Evolutionary conservation across 2,329 filamentous ascomycete genomes (phyloP), one percentile per base, ranked within the genome.

Genomic region (Pseudogymnoascus sp.): DNA sequence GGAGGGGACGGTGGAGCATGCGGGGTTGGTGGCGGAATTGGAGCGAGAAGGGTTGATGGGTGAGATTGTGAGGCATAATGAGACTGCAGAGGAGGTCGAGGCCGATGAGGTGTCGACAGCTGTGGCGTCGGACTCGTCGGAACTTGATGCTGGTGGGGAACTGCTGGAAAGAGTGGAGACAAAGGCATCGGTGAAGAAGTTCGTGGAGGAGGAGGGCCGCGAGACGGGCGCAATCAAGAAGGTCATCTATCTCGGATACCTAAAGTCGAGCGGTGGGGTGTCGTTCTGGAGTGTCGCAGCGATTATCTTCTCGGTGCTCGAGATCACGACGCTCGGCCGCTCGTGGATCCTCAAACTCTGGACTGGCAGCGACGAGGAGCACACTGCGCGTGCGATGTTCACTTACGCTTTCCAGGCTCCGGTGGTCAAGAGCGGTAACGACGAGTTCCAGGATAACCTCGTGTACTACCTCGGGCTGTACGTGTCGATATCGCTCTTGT

Each of bases 121-220:
- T 2, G 79, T 82, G 18, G 82, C 82, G 65, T 83, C 80, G 0
- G 79, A 80, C 57, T 74, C 78, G 21, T 74, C 73, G 0, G 79
- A 77, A 1, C 71, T 71, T 6, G 73, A 74, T 5, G 73, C 74
- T 2, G 70, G 72, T n/a, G 74, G 72, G n/a, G 74, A 74, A 48
- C 70, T 74, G 1, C 70, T 82, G 37, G 76, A 76, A 56, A 82
- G 82, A 66, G 70, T 79, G 0, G 67, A 75, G 1, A 79, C 79
- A 3, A 81, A 81, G 68, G 71, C 73, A 4, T 61, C 65, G 3
- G 79, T 83, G 0, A 84, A 83, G 64, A 87, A 90, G 70, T 92
- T 92, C 64, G 82, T 89, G 23, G 84, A 90, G 67, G 88, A 90
- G 2, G 89, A 94, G 70, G 76, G 75, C n/a, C 80, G 84, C 60